Evolutionary conservation across 164 flowering plant species (phyloP).

Genomic region (Protea cynaroides): DNA sequence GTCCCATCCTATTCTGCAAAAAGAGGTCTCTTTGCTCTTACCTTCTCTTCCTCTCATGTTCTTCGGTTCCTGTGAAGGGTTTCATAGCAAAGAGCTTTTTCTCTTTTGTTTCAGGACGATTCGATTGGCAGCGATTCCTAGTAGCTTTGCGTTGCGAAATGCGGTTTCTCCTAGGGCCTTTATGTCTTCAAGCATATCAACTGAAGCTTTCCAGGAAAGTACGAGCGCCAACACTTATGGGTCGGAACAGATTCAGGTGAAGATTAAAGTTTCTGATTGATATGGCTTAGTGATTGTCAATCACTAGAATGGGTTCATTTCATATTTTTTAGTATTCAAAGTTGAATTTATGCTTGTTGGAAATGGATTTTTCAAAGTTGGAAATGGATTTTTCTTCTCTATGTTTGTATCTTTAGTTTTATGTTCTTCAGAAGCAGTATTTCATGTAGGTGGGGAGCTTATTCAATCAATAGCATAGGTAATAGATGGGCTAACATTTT

Average conservation of each 20-base stretch:
- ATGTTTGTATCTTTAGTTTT: neutral
- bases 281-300: neutral
- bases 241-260: slow-evolving; percentile 91
- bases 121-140: slow-evolving; percentile 20
- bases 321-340: neutral
- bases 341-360: neutral
- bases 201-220: slow-evolving; percentile 51
- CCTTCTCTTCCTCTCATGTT: slow-evolving; percentile 8
- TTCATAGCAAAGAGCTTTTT: neutral
- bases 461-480: no score
- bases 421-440: neutral
- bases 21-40: slow-evolving; percentile 8
- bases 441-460: neutral
- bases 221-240: slow-evolving; percentile 51
- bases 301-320: neutral
- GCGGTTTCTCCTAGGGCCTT: slow-evolving; percentile 49
- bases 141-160: slow-evolving; percentile 23
- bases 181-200: slow-evolving; percentile 44
- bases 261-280: neutral
- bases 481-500: no score
- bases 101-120: slow-evolving; percentile 18
- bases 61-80: slow-evolving; percentile 14
- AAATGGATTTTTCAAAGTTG: neutral
- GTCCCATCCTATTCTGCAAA: slow-evolving; percentile 2
- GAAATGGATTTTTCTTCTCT: no score